Percentiles rank a stretch among this genome's conserved stretches.
Evolutionary conservation across 805 yeast genomes (phyloP).

Genomic region (Clavispora carvajalis): DNA sequence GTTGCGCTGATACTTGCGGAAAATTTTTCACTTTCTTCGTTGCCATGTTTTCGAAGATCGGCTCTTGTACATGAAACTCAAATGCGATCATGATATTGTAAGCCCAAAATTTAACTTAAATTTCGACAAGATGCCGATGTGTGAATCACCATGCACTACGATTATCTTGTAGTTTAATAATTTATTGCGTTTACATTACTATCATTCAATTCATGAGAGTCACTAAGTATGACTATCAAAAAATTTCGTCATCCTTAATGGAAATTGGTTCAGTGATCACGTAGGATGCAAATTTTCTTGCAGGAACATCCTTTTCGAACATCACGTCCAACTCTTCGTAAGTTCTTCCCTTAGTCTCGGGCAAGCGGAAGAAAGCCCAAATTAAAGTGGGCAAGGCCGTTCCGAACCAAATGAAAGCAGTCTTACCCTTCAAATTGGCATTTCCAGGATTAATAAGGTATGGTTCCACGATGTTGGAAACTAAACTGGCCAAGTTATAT

Average conservation of each 20-base stretch:
- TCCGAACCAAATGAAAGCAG: slow-evolving; percentile 10
- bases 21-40: too few relatives aligned
- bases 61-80: too few relatives aligned
- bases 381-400: slow-evolving; percentile 17
- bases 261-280: slow-evolving; percentile 1
- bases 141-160: too few relatives aligned
- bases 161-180: too few relatives aligned
- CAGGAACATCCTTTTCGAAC: slow-evolving; percentile 6
- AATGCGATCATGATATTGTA: too few relatives aligned
- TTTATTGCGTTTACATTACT: not conserved
- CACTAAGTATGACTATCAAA: too few relatives aligned
- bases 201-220: too few relatives aligned
- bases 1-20: too few relatives aligned
- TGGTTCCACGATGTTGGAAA: slow-evolving; percentile 9
- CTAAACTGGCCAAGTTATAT: slow-evolving; percentile 7
- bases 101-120: too few relatives aligned
- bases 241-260: not conserved
- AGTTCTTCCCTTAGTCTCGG: slow-evolving; percentile 7
- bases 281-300: slow-evolving; percentile 3
- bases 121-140: too few relatives aligned
- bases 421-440: slow-evolving; percentile 10
- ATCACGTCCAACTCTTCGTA: slow-evolving; percentile 9
- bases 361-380: slow-evolving; percentile 24
- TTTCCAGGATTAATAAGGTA: slow-evolving; percentile 8
- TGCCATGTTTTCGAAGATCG: too few relatives aligned